phyloP scores from a whole-genome alignment of 305 asterid species.

The Fraxinus paxiana region DNA sequence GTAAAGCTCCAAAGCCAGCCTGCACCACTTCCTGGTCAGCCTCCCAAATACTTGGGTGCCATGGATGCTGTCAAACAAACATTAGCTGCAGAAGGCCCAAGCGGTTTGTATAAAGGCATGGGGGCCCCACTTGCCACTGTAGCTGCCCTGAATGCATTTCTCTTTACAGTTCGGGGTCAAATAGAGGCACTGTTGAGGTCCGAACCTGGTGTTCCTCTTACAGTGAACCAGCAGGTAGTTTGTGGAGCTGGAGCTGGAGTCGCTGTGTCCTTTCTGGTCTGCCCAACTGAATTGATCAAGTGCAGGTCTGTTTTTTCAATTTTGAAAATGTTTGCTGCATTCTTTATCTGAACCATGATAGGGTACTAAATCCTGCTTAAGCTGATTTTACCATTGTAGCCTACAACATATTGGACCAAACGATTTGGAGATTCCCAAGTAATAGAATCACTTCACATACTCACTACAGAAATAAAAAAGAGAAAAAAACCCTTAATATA shows the following conservation, averaged over 20 bases:
- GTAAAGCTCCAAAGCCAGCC: conserved; percentile 97
- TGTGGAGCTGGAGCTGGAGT: conserved; percentile 94
- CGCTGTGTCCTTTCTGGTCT: conserved; percentile 90
- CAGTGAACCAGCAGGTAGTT: conserved; percentile 67
- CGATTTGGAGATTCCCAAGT: background rate
- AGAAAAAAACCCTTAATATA: background rate
- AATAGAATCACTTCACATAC: background rate
- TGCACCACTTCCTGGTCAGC: conserved; percentile 74
- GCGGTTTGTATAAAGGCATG: conserved; percentile 92
- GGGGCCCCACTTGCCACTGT: conserved; percentile 98
- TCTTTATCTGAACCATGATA: background rate
- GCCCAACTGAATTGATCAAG: conserved; percentile 90
- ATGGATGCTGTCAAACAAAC: conserved; percentile 89
- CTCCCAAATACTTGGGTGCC: conserved; percentile 73
- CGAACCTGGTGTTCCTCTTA: conserved; percentile 67
- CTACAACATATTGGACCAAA: background rate
- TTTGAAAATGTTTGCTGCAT: background rate
- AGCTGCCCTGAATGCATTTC: conserved; percentile 88
- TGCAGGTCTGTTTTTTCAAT: conserved; percentile 57
- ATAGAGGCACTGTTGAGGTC: conserved; percentile 72
- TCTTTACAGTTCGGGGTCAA: conserved; percentile 87
- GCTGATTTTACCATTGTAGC: background rate
- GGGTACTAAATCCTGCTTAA: background rate
- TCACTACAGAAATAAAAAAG: background rate
- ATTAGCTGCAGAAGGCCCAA: conserved; percentile 79